Percentiles rank a stretch among this genome's conserved stretches.
phyloP scores from a whole-genome alignment of 2,329 filamentous ascomycete species.

The Trichophyton simii region DNA sequence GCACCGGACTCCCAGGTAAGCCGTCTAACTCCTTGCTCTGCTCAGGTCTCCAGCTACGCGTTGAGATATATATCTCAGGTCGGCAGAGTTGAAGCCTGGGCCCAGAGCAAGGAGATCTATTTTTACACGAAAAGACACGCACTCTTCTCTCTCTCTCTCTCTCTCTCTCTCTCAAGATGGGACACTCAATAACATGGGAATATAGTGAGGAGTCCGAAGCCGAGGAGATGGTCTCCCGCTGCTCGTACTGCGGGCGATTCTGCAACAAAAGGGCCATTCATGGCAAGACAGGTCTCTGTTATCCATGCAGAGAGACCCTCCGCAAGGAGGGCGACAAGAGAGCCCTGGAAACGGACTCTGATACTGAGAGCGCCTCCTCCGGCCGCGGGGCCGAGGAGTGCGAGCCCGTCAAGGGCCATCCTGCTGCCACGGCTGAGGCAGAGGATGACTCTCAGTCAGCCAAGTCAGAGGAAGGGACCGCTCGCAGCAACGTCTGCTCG shows the following conservation, averaged over 20 bases:
- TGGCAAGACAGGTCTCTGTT: slow-evolving; percentile 10
- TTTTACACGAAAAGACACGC: neutral
- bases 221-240: slow-evolving; percentile 12
- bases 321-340: slow-evolving; percentile 5
- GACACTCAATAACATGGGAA: slow-evolving; percentile 12
- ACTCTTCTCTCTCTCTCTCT: no score
- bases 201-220: slow-evolving; percentile 12
- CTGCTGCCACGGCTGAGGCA: slow-evolving; percentile 2
- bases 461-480: neutral
- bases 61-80: neutral
- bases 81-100: neutral
- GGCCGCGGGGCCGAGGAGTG: neutral
- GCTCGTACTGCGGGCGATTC: slow-evolving; percentile 15
- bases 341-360: slow-evolving; percentile 4
- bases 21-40: neutral
- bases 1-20: slow-evolving; percentile 1
- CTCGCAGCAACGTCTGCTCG: slow-evolving; percentile 11
- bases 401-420: neutral
- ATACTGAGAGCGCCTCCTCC: slow-evolving; percentile 2
- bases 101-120: neutral
- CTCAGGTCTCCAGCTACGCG: neutral
- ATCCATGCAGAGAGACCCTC: slow-evolving; percentile 10
- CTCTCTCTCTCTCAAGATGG: slow-evolving; percentile 2
- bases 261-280: slow-evolving; percentile 7
- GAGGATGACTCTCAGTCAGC: slow-evolving; percentile 7